Evolutionary conservation across 768 basidiomycete species (phyloP), one percentile per base, ranked within the genome.

Genomic region (Floccularia luteovirens): DNA sequence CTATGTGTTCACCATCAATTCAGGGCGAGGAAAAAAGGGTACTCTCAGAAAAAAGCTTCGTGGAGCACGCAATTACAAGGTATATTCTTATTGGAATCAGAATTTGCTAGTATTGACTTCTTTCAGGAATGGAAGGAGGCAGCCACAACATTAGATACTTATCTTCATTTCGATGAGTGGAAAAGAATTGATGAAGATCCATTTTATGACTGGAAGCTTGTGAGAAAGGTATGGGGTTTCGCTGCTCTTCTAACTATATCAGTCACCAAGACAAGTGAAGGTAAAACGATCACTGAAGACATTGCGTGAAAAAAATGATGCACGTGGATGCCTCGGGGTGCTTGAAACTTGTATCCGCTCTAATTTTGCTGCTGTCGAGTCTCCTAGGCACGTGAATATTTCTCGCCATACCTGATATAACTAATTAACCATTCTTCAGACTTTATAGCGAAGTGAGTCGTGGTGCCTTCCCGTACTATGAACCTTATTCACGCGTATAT

Each of bases 341-440:
- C 63, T 99, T 24, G 90, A 94, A 51, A 89, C 90, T 0, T 96
- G 90, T 48, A 74, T 97, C 31, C 72, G 92, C 39, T 75, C 79
- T 17, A 97, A 96, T 57, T 99, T 97, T 63, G 96, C 88, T 11
- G 96, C 89, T 0, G 79, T 89, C 3, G 93, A 96, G 62, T 88
- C 87, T 24, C 61, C 82, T 7, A 79, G 84, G 84, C 80, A 43
- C 42, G 49, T 39, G 20, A 30, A 30, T 24, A 24, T 17, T 17
- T 38, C 13, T 14, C n/a, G n/a, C n/a, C 10, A 43, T 1, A 7
- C 17, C 20, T 22, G 24, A 7, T 37, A 14, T 30, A 10, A 10
- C 27, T 16, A 38, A n/a, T 24, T 35, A 16, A 39, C 33, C 20
- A 11, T 51, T 43, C 53, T 32, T 13, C 43, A 87, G 90, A 54